Evolutionary conservation across 1,284 basidiomycete species (phyloP), one percentile per base, ranked within the genome.

Genomic region (Tylopilus sp.): DNA sequence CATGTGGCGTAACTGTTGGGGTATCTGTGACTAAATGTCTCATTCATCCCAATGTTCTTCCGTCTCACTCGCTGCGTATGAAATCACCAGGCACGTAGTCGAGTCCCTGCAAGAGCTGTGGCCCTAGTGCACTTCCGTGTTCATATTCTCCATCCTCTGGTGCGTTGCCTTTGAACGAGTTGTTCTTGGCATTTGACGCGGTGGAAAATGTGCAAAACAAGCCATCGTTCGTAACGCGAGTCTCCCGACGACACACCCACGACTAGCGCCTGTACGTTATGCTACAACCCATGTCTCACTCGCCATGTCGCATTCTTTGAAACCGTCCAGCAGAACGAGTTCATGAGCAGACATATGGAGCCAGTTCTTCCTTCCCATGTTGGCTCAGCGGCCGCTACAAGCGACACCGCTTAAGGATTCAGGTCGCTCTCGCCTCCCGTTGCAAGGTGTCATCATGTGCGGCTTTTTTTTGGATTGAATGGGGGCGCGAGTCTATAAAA

Each of bases 401-500:
- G 15, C 28, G 23, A 8, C 28, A 30, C n/a, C 21, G 10, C 42
- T 18, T 12, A 11, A 10, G 28, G n/a, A 10, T 12, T 46, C 18
- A 29, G 40, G 33, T 12, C 13, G 6, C 25, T 29, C 19, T 12
- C 11, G 23, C 26, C 29, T 23, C 36, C 15, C 13, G 8, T 34
- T 36, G 34, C 8, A 21, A 19, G 9, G 21, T 23, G 10, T 37
- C 11, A 44, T 37, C 16, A 19, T 26, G 16, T 23, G 29, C 13
- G 26, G 12, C 16, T 12, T 16, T 23, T 18, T n/a, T 21, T 19
- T 9, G 23, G 37, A 26, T 30, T 30, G 18, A 29, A 33, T 2
- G 4, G 26, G 28, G 23, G 35, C 26, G 6, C 9, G 40, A 34
- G n/a, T 10, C 29, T 52, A 55, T 55, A 55, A 53, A 55, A 23